Conservation (phyloP, 345 rosid genomes). For the Noccaea bulbosa region DNA sequence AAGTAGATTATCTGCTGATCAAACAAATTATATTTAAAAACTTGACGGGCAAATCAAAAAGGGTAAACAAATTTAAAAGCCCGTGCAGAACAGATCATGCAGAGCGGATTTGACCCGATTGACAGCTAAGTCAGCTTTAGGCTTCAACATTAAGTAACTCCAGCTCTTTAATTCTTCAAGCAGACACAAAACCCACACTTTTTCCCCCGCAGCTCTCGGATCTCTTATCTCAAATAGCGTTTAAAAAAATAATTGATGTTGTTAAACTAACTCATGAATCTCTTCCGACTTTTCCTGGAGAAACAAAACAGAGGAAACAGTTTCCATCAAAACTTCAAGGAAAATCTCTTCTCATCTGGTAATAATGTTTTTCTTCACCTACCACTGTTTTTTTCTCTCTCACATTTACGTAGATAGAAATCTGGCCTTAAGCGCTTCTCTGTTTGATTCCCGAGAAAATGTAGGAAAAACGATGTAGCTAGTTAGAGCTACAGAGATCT, state of each 20-base stretch:
- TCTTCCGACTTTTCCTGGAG: constrained; percentile 23
- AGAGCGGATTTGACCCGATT: too few species aligned
- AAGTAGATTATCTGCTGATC: too few species aligned
- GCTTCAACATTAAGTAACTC: constrained; percentile 37
- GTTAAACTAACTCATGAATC: constrained; percentile 29
- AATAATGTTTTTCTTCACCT: constrained; percentile 1
- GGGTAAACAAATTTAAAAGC: too few species aligned
- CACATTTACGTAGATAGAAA: neutral
- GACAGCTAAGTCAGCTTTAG: constrained; percentile 29
- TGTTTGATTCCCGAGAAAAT: neutral
- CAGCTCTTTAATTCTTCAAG: constrained; percentile 40
- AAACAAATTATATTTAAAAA: too few species aligned
- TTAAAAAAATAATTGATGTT: constrained; percentile 4
- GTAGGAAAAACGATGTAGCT: neutral
- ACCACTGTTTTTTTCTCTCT: neutral
- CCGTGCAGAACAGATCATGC: too few species aligned
- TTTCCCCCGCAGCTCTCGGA: constrained; percentile 42
- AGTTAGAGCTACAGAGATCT: neutral
- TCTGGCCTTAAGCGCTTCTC: neutral
- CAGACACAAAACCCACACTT: constrained; percentile 30
- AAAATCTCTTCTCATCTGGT: constrained; percentile 31
- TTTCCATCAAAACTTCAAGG: constrained; percentile 32
- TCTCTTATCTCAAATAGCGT: constrained; percentile 36
- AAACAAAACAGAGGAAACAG: constrained; percentile 29
- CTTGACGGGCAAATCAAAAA: too few species aligned